Evolutionary conservation across 148 eudicot genomes (phyloP), one percentile per base, ranked within the genome.

Genomic region (Limonium bicolor): DNA sequence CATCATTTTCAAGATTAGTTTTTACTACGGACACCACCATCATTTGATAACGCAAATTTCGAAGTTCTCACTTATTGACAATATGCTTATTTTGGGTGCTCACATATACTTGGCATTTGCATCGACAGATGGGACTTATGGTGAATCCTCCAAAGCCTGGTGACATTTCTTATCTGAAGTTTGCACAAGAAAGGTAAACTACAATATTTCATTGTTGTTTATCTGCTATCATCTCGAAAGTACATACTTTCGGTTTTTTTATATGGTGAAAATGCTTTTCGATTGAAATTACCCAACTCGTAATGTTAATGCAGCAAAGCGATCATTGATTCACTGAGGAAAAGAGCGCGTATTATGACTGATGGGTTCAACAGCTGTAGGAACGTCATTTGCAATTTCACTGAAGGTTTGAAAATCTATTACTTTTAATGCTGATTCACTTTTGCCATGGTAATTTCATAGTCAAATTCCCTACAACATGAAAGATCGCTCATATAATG

Each of bases 291-390:
- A 10, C 27, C 4, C 0, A n/a, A 19, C 6, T 32, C 40, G 2
- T 57, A 48, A 37, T 37, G 53, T 18, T 48, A 30, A 49, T 71
- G 58, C 85, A 90, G 99, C 82, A 75, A 84, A 62, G 99, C 95
- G 36, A 67, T 84, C 61, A 77, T 90, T 31, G 88, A 73, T 58
- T 90, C 99, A 15, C 48, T 85, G 64, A 90, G 88, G 58, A 85
- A 24, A 76, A 85, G 95, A 62, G 99, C 99, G 19, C 82, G 55
- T 7, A 60, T 90, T 30, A 85, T 90, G 99, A 90, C 99, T 0
- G 95, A 90, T 63, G 99, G 99, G 60, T 90, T 84, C 68, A 90
- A 90, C 69, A 81, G 93, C 72, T 90, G 95, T 54, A 85, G 85
- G 76, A 90, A 90, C 52, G 88, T 90, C 7, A 81, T 78, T 51